Conservation (phyloP, 164 flowering plant genomes). For the Euptelea pleiosperma region DNA sequence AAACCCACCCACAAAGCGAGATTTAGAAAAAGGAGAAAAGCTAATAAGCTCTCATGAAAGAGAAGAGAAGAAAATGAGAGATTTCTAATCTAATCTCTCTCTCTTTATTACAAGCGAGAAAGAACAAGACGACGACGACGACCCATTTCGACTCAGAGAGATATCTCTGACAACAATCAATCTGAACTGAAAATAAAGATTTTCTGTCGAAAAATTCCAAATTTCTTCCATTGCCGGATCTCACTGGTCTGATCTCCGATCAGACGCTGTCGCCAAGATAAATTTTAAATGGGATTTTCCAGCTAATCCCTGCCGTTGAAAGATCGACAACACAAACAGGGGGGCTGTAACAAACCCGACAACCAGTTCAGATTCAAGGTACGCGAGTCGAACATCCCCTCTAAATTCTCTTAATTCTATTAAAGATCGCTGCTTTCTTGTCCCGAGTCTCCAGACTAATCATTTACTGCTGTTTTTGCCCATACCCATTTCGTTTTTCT, state of each 20-base stretch:
- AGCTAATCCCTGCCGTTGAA: slow-evolving; percentile 3
- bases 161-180: slow-evolving; percentile 17
- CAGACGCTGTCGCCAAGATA: slow-evolving; percentile 8
- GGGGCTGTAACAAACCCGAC: slow-evolving; percentile 18
- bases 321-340: slow-evolving; percentile 14
- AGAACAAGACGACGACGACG: slow-evolving; percentile 6
- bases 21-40: slow-evolving; percentile 4
- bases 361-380: slow-evolving; percentile 31
- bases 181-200: slow-evolving; percentile 1
- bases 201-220: slow-evolving; percentile 8
- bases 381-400: slow-evolving; percentile 3
- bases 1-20: slow-evolving; percentile 1
- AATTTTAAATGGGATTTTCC: slow-evolving; percentile 19
- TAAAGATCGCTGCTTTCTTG: slow-evolving; percentile 19
- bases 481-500: slow-evolving; percentile 22
- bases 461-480: slow-evolving; percentile 12
- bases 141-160: slow-evolving; percentile 9
- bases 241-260: not conserved
- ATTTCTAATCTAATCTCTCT: slow-evolving; percentile 10
- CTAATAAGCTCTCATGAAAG: slow-evolving; percentile 3
- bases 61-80: slow-evolving; percentile 13
- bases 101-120: not conserved
- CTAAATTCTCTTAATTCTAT: slow-evolving; percentile 20
- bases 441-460: slow-evolving; percentile 9
- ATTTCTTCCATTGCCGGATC: slow-evolving; percentile 9